Conservation (phyloP, 176 grass and related monocot species). For the Oryza rufipogon region DNA sequence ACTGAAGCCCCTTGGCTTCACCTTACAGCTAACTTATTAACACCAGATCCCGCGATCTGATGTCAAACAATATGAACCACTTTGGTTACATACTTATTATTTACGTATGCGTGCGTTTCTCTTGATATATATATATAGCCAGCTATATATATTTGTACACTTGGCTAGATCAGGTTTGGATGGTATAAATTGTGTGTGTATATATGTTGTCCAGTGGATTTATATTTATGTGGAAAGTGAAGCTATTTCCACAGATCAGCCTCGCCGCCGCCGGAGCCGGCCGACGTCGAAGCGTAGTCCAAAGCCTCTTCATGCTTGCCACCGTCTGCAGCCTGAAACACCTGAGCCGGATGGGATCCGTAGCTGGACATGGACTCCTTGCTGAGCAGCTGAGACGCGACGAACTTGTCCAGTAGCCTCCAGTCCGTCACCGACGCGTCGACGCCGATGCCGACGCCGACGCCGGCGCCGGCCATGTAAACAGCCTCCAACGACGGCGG, state of each 20-base stretch:
- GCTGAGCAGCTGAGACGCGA: conserved; percentile 86
- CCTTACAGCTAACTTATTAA: conserved; percentile 64
- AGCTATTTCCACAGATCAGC: conserved; percentile 64
- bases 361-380: conserved; percentile 48
- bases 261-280: conserved; percentile 36
- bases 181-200: conserved; percentile 40
- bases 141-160: conserved; percentile 61
- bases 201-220: conserved; percentile 28
- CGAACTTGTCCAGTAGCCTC: conserved; percentile 87
- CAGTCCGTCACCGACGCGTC: conserved; percentile 60
- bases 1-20: conserved; percentile 58
- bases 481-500: not conserved
- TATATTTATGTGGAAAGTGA: conserved; percentile 13
- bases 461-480: conserved; percentile 19
- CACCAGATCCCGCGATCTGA: conserved; percentile 34
- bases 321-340: conserved; percentile 42
- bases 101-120: conserved; percentile 35
- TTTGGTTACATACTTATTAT: conserved; percentile 65
- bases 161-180: conserved; percentile 42
- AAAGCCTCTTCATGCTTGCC: conserved; percentile 48
- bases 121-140: conserved; percentile 36
- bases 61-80: conserved; percentile 57
- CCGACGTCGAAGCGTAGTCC: conserved; percentile 73
- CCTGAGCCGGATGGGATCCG: conserved; percentile 27
- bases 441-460: not conserved